phyloP scores from a whole-genome alignment of 2,329 filamentous ascomycete species.

The Tolypocladium pustulatum region DNA sequence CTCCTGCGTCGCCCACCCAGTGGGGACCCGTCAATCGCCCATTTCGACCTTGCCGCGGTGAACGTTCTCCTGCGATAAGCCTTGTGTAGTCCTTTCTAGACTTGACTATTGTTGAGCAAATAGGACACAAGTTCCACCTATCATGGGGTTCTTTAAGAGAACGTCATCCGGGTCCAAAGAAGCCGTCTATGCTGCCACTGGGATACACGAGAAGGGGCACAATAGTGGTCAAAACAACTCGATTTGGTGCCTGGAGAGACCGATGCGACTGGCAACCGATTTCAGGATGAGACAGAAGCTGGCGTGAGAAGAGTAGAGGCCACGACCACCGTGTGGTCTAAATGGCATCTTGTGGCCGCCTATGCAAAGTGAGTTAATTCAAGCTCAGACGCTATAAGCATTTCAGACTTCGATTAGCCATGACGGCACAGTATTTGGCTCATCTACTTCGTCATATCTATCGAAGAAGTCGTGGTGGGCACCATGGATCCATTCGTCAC shows the following conservation, averaged over 20 bases:
- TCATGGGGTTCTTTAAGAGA: neutral
- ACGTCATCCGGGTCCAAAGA: neutral
- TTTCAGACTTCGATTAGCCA: neutral
- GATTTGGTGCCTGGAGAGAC: neutral
- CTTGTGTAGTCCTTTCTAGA: too few relatives aligned
- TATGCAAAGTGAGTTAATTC: constrained; percentile 27
- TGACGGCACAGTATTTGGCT: constrained; percentile 23
- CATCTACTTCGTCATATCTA: constrained; percentile 27
- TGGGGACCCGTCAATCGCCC: neutral
- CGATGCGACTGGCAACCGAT: neutral
- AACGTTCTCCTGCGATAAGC: neutral
- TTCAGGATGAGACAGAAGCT: constrained; percentile 24
- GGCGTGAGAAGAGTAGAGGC: constrained; percentile 37
- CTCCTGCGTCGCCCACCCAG: neutral
- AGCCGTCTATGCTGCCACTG: neutral
- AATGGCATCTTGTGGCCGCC: constrained; percentile 29
- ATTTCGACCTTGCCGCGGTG: neutral
- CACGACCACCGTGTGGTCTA: constrained; percentile 23
- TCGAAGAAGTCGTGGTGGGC: constrained; percentile 24
- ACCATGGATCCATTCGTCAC: constrained; percentile 38
- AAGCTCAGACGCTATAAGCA: neutral
- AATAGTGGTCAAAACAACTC: neutral
- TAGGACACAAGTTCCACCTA: neutral
- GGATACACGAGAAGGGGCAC: neutral
- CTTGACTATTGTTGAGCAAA: neutral